These are phyloP conservation scores for Cornus florida DNA, from an alignment of 148 eudicot genomes.

Conservation along the genomic window DNA sequence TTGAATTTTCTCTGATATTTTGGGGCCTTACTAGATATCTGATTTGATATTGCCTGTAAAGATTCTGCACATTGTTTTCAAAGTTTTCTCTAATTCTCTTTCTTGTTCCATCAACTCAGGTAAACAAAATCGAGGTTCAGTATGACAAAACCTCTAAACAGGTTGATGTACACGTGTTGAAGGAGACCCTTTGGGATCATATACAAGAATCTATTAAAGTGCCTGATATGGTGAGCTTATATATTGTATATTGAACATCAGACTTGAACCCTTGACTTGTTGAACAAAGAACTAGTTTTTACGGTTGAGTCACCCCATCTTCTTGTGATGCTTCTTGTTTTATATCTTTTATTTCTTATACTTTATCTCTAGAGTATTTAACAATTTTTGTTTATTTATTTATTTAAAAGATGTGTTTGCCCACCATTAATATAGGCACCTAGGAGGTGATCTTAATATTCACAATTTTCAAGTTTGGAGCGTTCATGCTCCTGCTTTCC, in stretches of 20 bases:
- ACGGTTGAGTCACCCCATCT: neutral
- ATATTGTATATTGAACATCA: neutral
- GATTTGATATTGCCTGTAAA: neutral
- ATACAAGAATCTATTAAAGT: slow-evolving; percentile 35
- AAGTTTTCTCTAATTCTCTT: neutral
- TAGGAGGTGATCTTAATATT: no score
- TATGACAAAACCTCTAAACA: slow-evolving; percentile 79
- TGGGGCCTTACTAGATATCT: neutral
- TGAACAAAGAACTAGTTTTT: neutral
- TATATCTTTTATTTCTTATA: no score
- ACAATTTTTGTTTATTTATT: no score
- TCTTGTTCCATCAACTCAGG: slow-evolving; percentile 27
- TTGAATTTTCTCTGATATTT: neutral
- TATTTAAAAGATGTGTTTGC: no score
- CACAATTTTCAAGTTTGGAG: no score
- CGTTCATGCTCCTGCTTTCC: no score
- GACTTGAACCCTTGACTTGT: neutral
- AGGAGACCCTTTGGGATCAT: slow-evolving; percentile 74
- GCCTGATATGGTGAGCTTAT: slow-evolving; percentile 16
- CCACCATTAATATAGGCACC: no score
- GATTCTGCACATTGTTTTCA: no score
- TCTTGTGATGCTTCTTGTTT: no score
- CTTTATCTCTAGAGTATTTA: no score
- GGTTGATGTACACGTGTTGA: slow-evolving; percentile 77
- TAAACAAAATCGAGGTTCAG: slow-evolving; percentile 70